Conservation (phyloP, 2,329 filamentous ascomycete species). For the Pestalotiopsis sp. region DNA sequence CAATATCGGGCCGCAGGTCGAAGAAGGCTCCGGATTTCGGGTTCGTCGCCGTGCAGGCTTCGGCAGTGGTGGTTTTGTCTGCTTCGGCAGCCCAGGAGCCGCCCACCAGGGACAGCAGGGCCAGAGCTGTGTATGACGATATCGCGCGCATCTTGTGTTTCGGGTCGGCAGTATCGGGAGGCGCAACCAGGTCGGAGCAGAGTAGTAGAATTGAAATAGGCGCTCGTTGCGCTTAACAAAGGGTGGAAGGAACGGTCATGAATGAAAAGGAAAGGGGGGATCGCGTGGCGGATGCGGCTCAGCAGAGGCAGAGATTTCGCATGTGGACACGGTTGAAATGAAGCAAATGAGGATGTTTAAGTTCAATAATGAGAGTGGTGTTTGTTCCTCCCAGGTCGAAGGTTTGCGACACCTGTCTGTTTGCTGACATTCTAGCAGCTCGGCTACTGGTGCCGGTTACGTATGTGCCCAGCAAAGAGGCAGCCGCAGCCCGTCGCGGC, state of each 20-base stretch:
- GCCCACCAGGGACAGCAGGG: constrained; percentile 38
- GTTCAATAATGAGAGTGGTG: constrained; percentile 5
- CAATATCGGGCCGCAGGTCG: constrained; percentile 59
- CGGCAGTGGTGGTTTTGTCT: constrained; percentile 43
- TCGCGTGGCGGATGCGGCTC: constrained; percentile 2
- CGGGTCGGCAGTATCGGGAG: constrained; percentile 4
- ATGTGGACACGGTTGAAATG: background rate
- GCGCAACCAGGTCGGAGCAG: background rate
- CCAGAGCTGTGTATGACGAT: constrained; percentile 24
- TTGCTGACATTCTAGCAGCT: background rate
- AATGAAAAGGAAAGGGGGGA: background rate
- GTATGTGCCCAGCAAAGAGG: background rate
- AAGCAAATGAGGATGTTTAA: background rate
- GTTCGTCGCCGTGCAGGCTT: constrained; percentile 55
- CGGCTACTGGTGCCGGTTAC: background rate
- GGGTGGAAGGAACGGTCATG: background rate
- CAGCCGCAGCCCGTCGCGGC: background rate
- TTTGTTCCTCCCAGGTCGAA: background rate
- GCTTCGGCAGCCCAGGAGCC: constrained; percentile 36
- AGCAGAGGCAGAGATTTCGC: background rate
- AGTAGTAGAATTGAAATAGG: background rate
- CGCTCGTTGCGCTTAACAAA: constrained; percentile 10
- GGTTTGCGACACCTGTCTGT: constrained; percentile 10
- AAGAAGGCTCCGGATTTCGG: constrained; percentile 61
- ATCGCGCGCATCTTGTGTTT: constrained; percentile 26